phyloP scores from a whole-genome alignment of 305 asterid species.

The Fraxinus angustifolia region DNA sequence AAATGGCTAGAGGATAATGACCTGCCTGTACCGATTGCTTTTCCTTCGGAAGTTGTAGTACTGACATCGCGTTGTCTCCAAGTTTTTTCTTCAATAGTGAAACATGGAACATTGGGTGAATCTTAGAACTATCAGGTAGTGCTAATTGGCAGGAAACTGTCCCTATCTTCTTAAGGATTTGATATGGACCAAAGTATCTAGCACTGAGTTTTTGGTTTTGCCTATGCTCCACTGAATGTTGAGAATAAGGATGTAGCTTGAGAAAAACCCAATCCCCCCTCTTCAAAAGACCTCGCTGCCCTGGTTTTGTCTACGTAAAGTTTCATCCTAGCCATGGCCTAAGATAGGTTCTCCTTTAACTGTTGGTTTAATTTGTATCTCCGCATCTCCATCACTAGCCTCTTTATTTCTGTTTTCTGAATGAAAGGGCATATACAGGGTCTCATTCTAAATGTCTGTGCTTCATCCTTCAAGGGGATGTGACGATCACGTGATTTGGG shows the following conservation, averaged over 20 bases:
- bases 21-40: neutral
- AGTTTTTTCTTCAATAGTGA: neutral
- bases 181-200: neutral
- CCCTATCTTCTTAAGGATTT: neutral
- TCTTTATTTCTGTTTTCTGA: too few relatives aligned
- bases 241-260: neutral
- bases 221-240: neutral
- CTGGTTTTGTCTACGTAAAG: too few relatives aligned
- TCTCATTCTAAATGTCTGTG: too few relatives aligned
- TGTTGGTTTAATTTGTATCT: too few relatives aligned
- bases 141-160: neutral
- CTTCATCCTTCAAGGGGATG: too few relatives aligned
- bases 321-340: too few relatives aligned
- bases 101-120: neutral
- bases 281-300: too few relatives aligned
- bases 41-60: too few relatives aligned
- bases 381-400: too few relatives aligned
- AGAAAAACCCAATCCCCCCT: too few relatives aligned
- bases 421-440: too few relatives aligned
- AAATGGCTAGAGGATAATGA: neutral
- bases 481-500: too few relatives aligned
- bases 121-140: neutral
- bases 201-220: neutral
- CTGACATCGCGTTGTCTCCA: neutral
- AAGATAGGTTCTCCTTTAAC: neutral